Conservation (phyloP, 2,329 filamentous ascomycete genomes). For the Elsinoe fawcettii region DNA sequence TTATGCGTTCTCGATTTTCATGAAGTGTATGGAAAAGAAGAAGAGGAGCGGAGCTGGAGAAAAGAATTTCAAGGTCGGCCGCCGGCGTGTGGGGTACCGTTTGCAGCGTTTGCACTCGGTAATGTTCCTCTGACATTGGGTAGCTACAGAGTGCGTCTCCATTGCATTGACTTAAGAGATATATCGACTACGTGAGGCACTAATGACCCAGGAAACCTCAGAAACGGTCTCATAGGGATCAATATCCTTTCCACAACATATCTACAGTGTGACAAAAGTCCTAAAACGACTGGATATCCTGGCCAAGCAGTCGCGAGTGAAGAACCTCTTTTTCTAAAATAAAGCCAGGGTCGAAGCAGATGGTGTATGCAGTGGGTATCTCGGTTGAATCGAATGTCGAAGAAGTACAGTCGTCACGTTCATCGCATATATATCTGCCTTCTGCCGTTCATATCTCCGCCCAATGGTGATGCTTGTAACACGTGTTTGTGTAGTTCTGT, state of each 20-base stretch:
- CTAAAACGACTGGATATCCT: no score
- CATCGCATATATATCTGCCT: not conserved
- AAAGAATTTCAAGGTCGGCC: not conserved
- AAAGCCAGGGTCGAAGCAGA: not conserved
- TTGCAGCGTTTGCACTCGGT: constrained; percentile 1
- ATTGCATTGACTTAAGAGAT: no score
- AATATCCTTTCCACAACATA: no score
- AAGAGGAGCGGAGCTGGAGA: not conserved
- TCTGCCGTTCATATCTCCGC: not conserved
- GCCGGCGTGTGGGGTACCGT: not conserved
- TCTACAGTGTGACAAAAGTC: no score
- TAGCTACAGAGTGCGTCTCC: no score
- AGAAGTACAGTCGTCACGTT: not conserved
- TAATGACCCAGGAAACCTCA: no score
- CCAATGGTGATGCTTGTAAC: no score
- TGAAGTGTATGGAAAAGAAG: constrained; percentile 12
- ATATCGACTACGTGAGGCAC: no score
- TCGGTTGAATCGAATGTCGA: not conserved
- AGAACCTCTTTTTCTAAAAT: not conserved
- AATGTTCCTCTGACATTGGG: no score
- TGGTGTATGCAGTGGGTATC: not conserved
- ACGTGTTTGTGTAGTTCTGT: no score
- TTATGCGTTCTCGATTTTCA: constrained; percentile 16
- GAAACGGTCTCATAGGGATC: no score
- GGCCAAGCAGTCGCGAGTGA: not conserved